Percentiles rank a stretch among this genome's conserved stretches.
phyloP scores from a whole-genome alignment of 176 grass and related monocot genomes.

The Avena eriantha region DNA sequence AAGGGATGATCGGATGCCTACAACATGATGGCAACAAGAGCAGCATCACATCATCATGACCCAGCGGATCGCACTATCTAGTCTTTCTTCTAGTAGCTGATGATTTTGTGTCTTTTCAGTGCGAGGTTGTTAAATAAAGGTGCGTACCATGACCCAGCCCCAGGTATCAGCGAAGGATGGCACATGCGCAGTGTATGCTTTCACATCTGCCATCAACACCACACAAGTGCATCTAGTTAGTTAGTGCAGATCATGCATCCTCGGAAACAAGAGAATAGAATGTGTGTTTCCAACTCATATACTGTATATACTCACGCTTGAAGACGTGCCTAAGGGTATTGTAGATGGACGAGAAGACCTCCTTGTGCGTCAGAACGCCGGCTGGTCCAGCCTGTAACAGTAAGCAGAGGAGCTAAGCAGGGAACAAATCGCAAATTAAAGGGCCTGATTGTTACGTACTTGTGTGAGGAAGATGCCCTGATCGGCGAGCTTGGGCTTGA shows the following conservation, averaged over 20 bases:
- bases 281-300: neutral
- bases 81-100: no score
- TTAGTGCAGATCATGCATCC: neutral
- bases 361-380: conserved; percentile 70
- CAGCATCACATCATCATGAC: neutral
- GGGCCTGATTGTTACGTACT: neutral
- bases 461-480: conserved; percentile 79
- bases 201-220: conserved; percentile 51
- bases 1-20: conserved; percentile 85
- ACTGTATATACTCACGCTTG: conserved; percentile 28
- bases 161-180: conserved; percentile 87
- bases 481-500: conserved; percentile 68
- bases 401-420: neutral
- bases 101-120: no score
- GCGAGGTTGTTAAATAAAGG: no score
- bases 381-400: conserved; percentile 70
- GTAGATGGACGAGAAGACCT: conserved; percentile 86
- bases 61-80: no score
- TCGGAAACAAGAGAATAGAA: neutral
- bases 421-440: no score
- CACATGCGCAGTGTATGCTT: conserved; percentile 78
- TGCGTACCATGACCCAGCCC: conserved; percentile 86
- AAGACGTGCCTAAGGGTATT: conserved; percentile 81
- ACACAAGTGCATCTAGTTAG: neutral
- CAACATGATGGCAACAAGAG: neutral